Evolutionary conservation across 148 eudicot species (phyloP).

Genomic region (Rhododendron henanense): DNA sequence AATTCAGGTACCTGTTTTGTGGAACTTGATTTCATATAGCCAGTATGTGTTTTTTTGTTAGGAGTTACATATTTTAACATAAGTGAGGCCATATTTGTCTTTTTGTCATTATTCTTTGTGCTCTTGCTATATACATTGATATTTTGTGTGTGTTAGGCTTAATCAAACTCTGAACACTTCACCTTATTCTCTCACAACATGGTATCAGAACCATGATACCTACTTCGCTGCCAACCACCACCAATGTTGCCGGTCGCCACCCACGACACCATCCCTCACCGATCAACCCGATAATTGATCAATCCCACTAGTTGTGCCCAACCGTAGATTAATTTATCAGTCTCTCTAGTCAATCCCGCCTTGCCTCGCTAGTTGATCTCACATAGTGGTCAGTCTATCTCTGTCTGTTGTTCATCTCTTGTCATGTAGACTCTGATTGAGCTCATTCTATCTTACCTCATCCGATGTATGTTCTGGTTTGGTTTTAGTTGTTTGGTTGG

Average conservation of each 20-base stretch:
- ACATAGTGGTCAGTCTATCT: neutral
- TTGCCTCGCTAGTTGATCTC: neutral
- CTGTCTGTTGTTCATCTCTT: neutral
- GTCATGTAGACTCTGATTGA: neutral
- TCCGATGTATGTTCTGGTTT: neutral
- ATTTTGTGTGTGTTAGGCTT: neutral
- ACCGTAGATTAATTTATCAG: neutral
- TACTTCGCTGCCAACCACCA: neutral
- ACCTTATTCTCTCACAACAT: neutral
- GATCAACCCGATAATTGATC: neutral
- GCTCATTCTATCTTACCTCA: neutral
- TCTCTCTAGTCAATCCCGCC: neutral
- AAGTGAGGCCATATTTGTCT: neutral
- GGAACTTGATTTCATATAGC: neutral
- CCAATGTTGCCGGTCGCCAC: neutral
- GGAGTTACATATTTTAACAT: neutral
- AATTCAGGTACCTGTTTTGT: slow-evolving; percentile 25
- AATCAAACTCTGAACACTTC: neutral
- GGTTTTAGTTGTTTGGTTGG: neutral
- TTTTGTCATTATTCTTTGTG: neutral
- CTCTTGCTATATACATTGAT: neutral
- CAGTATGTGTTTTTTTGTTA: neutral
- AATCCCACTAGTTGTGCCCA: neutral
- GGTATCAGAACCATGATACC: neutral
- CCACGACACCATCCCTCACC: neutral